Evolutionary conservation across 2,329 filamentous ascomycete species (phyloP).

Genomic region (Bipolaris oryzae): DNA sequence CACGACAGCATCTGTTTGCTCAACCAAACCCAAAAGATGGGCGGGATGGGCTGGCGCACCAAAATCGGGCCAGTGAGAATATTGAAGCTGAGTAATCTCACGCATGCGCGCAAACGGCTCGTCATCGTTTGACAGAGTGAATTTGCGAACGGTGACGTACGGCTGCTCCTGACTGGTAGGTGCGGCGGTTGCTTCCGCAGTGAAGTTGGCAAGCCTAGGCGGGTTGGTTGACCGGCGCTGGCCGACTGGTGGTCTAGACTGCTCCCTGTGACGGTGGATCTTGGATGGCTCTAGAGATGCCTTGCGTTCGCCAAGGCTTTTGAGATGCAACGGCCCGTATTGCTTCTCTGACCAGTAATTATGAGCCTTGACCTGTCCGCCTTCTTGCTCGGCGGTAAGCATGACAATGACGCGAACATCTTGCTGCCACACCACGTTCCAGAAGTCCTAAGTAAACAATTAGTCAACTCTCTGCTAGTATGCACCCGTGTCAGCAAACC

Average conservation of each 20-base stretch:
- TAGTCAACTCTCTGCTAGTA: constrained; percentile 12
- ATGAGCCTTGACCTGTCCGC: constrained; percentile 92
- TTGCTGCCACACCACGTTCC: constrained; percentile 97
- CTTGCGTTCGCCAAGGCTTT: constrained; percentile 78
- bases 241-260: constrained; percentile 41
- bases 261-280: constrained; percentile 55
- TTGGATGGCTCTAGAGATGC: constrained; percentile 72
- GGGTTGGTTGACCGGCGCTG: constrained; percentile 46
- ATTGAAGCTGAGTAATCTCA: constrained; percentile 93
- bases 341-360: constrained; percentile 84
- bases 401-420: constrained; percentile 95
- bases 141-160: constrained; percentile 83
- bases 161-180: constrained; percentile 63
- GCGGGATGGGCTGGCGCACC: constrained; percentile 87
- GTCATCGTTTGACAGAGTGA: constrained; percentile 76
- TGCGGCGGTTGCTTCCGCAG: constrained; percentile 33
- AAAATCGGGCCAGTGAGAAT: constrained; percentile 96
- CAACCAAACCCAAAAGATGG: constrained; percentile 86
- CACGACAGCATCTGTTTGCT: constrained; percentile 79
- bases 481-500: background rate
- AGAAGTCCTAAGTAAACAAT: constrained; percentile 75
- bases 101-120: constrained; percentile 85
- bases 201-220: constrained; percentile 35
- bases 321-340: constrained; percentile 79
- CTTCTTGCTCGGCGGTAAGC: constrained; percentile 92